phyloP scores from a whole-genome alignment of 2,329 filamentous ascomycete genomes.

The Paecilomyces formosus region DNA sequence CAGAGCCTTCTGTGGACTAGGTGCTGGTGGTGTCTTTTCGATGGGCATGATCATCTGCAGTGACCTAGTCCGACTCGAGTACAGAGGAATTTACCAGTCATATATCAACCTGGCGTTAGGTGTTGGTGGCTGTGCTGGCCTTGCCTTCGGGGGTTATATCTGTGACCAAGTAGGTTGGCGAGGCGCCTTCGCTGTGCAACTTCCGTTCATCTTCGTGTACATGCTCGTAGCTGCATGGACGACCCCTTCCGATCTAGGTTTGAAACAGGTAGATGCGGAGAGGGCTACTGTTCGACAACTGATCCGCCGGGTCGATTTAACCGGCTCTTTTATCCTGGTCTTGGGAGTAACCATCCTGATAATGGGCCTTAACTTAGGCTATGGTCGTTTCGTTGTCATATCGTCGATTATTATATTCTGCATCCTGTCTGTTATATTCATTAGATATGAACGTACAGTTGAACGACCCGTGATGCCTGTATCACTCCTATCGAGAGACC shows the following conservation, averaged over 20 bases:
- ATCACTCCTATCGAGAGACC: conserved; percentile 38
- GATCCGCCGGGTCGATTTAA: conserved; percentile 43
- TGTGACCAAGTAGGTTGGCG: conserved; percentile 35
- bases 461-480: conserved; percentile 45
- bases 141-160: conserved; percentile 31
- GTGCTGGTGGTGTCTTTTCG: conserved; percentile 63
- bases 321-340: conserved; percentile 42
- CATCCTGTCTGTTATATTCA: conserved; percentile 30
- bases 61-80: conserved; percentile 68
- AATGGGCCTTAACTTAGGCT: conserved; percentile 46
- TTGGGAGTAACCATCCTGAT: conserved; percentile 42
- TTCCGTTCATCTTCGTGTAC: conserved; percentile 41
- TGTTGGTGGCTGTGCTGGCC: conserved; percentile 28
- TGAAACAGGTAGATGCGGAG: conserved; percentile 35
- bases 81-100: conserved; percentile 36
- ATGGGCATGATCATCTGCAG: conserved; percentile 56
- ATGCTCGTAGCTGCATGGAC: conserved; percentile 38
- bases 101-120: conserved; percentile 34
- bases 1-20: conserved; percentile 63
- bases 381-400: conserved; percentile 45
- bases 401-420: conserved; percentile 36
- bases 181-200: conserved; percentile 41
- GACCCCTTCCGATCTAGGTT: conserved; percentile 38
- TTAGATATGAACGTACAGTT: conserved; percentile 36
- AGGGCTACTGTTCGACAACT: conserved; percentile 34